Evolutionary conservation across 805 yeast species (phyloP).

Genomic region (Candida cerambycidarum): DNA sequence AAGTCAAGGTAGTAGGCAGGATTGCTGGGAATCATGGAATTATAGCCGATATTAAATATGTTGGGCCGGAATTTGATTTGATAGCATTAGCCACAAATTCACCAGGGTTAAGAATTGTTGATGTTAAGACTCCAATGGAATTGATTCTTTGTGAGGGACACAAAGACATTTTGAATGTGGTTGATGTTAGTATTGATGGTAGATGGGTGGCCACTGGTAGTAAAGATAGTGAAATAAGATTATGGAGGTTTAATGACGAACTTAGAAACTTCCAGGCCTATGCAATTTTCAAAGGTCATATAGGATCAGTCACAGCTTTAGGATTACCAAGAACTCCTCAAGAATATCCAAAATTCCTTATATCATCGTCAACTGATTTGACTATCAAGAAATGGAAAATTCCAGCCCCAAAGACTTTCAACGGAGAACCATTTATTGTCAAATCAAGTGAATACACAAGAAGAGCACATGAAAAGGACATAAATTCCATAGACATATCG

Average conservation of each 20-base stretch:
- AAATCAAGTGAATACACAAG: conserved; percentile 81
- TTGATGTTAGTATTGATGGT: conserved; percentile 80
- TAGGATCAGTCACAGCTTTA: conserved; percentile 81
- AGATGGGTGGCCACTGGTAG: conserved; percentile 89
- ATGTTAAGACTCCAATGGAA: conserved; percentile 58
- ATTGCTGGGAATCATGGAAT: conserved; percentile 96
- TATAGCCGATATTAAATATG: conserved; percentile 81
- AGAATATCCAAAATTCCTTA: conserved; percentile 58
- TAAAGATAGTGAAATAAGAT: conserved; percentile 79
- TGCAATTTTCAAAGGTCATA: conserved; percentile 80
- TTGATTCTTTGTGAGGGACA: conserved; percentile 76
- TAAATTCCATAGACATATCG: conserved; percentile 84
- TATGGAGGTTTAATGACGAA: conserved; percentile 69
- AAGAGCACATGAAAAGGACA: conserved; percentile 96
- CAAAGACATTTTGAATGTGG: conserved; percentile 74
- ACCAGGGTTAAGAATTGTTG: conserved; percentile 77
- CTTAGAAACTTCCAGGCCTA: conserved; percentile 45
- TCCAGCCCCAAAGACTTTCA: conserved; percentile 39
- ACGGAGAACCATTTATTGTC: conserved; percentile 29
- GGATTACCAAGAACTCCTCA: conserved; percentile 60
- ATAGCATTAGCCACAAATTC: conserved; percentile 93
- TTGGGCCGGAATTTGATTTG: conserved; percentile 57
- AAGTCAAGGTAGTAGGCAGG: conserved; percentile 42
- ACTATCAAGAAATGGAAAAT: conserved; percentile 86
- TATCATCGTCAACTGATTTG: conserved; percentile 84